These are phyloP conservation scores for Russula ochroleuca DNA, from an alignment of 768 basidiomycete genomes.

Conservation along the genomic window DNA sequence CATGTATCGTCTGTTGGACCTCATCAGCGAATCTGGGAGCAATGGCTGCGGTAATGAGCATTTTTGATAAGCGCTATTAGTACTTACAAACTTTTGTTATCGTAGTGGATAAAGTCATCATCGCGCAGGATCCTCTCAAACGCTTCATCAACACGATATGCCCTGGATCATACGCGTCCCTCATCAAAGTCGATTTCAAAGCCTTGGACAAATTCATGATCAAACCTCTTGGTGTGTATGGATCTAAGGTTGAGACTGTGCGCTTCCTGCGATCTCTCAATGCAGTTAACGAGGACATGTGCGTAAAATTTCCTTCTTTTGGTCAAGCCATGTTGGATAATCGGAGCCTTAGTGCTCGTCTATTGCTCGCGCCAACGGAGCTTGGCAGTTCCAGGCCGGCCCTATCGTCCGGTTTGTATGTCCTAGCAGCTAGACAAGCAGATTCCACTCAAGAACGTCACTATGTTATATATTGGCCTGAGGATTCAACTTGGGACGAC, in stretches of 20 bases:
- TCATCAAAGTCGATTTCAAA: conserved; percentile 30
- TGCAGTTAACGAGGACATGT: conserved; percentile 41
- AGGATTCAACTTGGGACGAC: conserved; percentile 53
- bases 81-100: not conserved
- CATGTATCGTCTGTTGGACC: conserved; percentile 50
- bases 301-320: conserved; percentile 25
- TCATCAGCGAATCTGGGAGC: conserved; percentile 48
- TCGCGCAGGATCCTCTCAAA: conserved; percentile 47
- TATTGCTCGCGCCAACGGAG: conserved; percentile 23
- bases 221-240: conserved; percentile 55
- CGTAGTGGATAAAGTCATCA: conserved; percentile 59
- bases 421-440: conserved; percentile 30
- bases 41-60: conserved; percentile 48
- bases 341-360: conserved; percentile 34
- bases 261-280: conserved; percentile 39
- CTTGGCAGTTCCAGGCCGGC: conserved; percentile 27
- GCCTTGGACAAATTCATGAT: conserved; percentile 44
- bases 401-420: conserved; percentile 52
- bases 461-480: conserved; percentile 35
- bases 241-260: conserved; percentile 49
- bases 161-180: conserved; percentile 48
- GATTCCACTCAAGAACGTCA: conserved; percentile 31
- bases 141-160: conserved; percentile 44
- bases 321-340: not conserved
- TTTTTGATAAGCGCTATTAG: not conserved